These are phyloP conservation scores for Wallacemonas sp. DNA, from an alignment of 208 protist genomes.

Conservation along the genomic window DNA sequence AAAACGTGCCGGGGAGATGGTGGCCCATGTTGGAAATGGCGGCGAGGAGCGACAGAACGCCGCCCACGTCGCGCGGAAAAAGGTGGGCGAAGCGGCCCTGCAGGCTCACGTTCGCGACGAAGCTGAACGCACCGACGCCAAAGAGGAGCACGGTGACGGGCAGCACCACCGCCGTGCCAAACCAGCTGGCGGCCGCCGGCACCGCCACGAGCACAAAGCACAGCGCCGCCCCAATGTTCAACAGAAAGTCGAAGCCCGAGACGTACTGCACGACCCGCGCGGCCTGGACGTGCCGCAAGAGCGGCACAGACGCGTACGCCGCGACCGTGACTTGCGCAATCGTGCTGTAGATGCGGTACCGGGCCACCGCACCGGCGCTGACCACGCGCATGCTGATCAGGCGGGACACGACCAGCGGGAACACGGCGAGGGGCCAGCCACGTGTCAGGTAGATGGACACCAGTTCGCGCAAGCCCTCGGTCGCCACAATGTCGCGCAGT, in stretches of 20 bases:
- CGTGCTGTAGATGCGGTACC: constrained; percentile 22
- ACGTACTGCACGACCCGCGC: constrained; percentile 13
- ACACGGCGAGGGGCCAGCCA: constrained; percentile 23
- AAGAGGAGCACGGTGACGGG: constrained; percentile 8
- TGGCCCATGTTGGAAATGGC: constrained; percentile 29
- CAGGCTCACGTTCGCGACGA: constrained; percentile 20
- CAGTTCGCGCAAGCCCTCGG: constrained; percentile 15
- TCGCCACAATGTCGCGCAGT: constrained; percentile 7
- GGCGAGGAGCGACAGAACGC: constrained; percentile 23
- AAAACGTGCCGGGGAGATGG: constrained; percentile 19
- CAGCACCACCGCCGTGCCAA: constrained; percentile 13
- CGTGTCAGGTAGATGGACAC: constrained; percentile 19
- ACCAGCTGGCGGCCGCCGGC: constrained; percentile 19
- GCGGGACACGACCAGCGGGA: constrained; percentile 8
- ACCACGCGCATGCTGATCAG: constrained; percentile 18
- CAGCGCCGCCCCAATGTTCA: background rate
- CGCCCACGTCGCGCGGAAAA: constrained; percentile 22
- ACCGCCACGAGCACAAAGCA: constrained; percentile 17
- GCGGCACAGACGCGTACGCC: background rate
- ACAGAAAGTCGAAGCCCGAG: constrained; percentile 22
- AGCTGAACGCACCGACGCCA: constrained; percentile 14
- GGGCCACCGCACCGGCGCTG: constrained; percentile 2
- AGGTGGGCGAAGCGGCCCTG: constrained; percentile 14
- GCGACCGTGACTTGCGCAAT: constrained; percentile 7
- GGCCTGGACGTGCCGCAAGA: constrained; percentile 11